Evolutionary conservation across 2,329 filamentous ascomycete species (phyloP), one percentile per base, ranked within the genome.

Genomic region (Microsporum ferrugineum): DNA sequence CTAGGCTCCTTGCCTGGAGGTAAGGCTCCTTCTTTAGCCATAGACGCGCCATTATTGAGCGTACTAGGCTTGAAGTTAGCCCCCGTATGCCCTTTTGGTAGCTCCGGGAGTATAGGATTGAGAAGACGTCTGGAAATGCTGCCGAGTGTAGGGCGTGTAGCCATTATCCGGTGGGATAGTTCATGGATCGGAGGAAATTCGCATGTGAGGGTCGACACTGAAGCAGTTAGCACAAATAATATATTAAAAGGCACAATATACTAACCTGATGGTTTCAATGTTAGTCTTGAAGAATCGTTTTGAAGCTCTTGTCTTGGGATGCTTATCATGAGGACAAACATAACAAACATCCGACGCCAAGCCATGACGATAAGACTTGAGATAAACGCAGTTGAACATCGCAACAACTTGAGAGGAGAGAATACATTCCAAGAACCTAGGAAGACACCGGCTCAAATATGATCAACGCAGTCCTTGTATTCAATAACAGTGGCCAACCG

Each of bases 381-480:
- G 43, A 14, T 14, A 59, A 49, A 29, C 5, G 2, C 5, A 45
- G 41, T 14, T 23, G 17, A 14, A 59, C 23, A 45, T 27, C 39
- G 39, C 39, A 43, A n/a, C 14, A 23, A 12, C 27, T 36, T 34
- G 41, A 57, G 49, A 43, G 7, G 5, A 23, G 27, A 45, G 23
- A 17, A 17, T 12, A 27, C 33, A 55, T 5, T 23, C 5, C 1
- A 34, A 2, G 6, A 6, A 43, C 3, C 27, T 5, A 23, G 43
- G 14, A 34, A 53, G 10, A n/a, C 3, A 33, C 2, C 29, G 14
- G 43, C 27, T 10, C 43, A 39, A 62, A 51, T 6, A 99, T 99
- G 94, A 97, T 99, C 76, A 99, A 96, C 80, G 94, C 95, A 36
- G 92, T 99, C 64, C 82, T 99, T 66, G 92, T 99, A 73, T 99